A percentile compares a stretch with the other conserved stretches of the same genome.
phyloP scores from a whole-genome alignment of 352 stramenopile species.

The Salisapilia sapeloensis region DNA sequence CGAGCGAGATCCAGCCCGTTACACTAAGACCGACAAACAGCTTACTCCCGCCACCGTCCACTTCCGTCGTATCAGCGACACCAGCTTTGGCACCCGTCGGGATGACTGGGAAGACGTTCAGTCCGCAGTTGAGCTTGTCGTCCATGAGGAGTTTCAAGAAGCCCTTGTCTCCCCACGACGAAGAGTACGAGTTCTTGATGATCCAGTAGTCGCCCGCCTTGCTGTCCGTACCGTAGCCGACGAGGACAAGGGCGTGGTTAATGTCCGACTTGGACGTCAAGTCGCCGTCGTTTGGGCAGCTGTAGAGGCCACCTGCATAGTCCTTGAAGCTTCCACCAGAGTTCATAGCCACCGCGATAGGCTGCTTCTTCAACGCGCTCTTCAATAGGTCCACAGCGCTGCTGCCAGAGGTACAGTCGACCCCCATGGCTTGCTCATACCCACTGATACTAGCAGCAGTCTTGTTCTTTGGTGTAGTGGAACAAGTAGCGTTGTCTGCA shows the following conservation, averaged over 20 bases:
- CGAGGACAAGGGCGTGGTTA: slow-evolving; percentile 59
- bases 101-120: slow-evolving; percentile 68
- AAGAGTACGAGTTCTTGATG: slow-evolving; percentile 68
- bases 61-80: slow-evolving; percentile 10
- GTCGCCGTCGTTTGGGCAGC: slow-evolving; percentile 38
- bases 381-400: slow-evolving; percentile 34
- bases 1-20: slow-evolving; percentile 36
- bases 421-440: slow-evolving; percentile 43
- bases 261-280: slow-evolving; percentile 50
- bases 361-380: slow-evolving; percentile 31
- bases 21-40: slow-evolving; percentile 36
- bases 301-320: slow-evolving; percentile 51
- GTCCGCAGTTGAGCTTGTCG: slow-evolving; percentile 53
- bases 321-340: slow-evolving; percentile 53
- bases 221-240: slow-evolving; percentile 48
- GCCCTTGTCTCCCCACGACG: slow-evolving; percentile 37
- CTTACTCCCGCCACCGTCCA: slow-evolving; percentile 49
- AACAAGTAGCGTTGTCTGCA: slow-evolving; percentile 4
- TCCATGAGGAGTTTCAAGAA: slow-evolving; percentile 54
- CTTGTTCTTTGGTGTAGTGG: slow-evolving; percentile 17
- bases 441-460: slow-evolving; percentile 50
- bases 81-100: slow-evolving; percentile 30
- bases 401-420: slow-evolving; percentile 28
- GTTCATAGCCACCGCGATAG: slow-evolving; percentile 63
- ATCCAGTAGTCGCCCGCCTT: slow-evolving; percentile 61